phyloP scores from a whole-genome alignment of 345 rosid genomes.

The Ceriops zippeliana region DNA sequence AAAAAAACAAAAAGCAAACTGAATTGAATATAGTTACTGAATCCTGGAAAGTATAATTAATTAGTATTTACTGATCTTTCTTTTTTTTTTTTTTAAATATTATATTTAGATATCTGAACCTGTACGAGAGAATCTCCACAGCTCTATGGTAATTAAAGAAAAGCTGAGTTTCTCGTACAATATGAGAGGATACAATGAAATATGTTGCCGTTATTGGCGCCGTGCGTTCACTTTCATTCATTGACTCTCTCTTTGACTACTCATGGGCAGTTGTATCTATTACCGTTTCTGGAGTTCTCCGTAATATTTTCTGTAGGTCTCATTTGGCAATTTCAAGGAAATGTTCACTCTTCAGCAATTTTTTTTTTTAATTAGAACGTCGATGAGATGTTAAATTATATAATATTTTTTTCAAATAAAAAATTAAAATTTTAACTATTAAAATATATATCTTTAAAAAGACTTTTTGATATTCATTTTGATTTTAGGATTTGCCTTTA shows the following conservation, averaged over 20 bases:
- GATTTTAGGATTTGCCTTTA: too few species aligned
- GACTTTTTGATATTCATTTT: too few species aligned
- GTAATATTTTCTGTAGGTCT: too few species aligned
- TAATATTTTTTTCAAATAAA: too few species aligned
- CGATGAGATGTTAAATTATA: too few species aligned
- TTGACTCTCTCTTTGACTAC: not conserved
- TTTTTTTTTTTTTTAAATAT: not conserved
- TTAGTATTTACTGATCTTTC: not conserved
- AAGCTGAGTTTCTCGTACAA: slow-evolving; percentile 16
- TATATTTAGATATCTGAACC: slow-evolving; percentile 21
- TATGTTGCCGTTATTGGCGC: not conserved
- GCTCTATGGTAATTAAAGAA: slow-evolving; percentile 22
- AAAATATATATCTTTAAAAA: too few species aligned
- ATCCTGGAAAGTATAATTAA: slow-evolving; percentile 1
- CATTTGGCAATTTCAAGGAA: not conserved
- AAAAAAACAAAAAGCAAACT: slow-evolving; percentile 1
- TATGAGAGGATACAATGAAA: slow-evolving; percentile 22
- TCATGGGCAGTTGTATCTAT: slow-evolving; percentile 26
- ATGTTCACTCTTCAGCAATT: not conserved
- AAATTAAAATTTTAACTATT: too few species aligned
- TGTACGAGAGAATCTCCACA: slow-evolving; percentile 45
- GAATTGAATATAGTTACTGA: slow-evolving; percentile 23
- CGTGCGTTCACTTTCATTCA: slow-evolving; percentile 7
- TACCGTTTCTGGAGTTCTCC: not conserved
- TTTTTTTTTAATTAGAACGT: not conserved